phyloP scores from a whole-genome alignment of 345 rosid genomes.

The Turnera subulata region DNA sequence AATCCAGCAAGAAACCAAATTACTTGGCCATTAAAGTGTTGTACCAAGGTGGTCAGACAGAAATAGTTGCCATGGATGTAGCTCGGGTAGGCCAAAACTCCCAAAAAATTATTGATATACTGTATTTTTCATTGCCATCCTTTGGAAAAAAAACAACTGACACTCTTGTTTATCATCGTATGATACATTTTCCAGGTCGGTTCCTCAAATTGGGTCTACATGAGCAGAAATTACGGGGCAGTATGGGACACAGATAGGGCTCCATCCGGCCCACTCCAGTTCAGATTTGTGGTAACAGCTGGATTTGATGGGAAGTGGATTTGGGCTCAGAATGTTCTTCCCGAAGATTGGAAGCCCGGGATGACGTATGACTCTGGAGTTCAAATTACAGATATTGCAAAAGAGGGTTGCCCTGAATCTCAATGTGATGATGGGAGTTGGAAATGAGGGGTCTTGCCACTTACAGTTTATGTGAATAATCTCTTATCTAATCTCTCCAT shows the following conservation, averaged over 20 bases:
- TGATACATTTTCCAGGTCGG: constrained; percentile 37
- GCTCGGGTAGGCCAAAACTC: constrained; percentile 39
- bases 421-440: constrained; percentile 52
- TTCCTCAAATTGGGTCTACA: constrained; percentile 61
- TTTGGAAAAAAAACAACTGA: too few species aligned
- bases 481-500: too few species aligned
- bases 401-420: constrained; percentile 60
- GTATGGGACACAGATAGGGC: constrained; percentile 70
- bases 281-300: constrained; percentile 64
- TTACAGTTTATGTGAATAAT: too few species aligned
- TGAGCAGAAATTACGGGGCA: constrained; percentile 72
- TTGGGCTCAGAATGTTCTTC: constrained; percentile 71
- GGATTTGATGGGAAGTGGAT: constrained; percentile 86
- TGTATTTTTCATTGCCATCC: too few species aligned
- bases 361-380: constrained; percentile 60
- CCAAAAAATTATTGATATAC: too few species aligned
- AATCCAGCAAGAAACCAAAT: constrained; percentile 69
- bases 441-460: constrained; percentile 27
- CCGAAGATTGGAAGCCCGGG: constrained; percentile 64
- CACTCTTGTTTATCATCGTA: too few species aligned
- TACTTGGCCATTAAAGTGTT: constrained; percentile 68
- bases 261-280: constrained; percentile 70
- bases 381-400: constrained; percentile 74
- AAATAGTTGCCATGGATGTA: constrained; percentile 67
- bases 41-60: constrained; percentile 95